Percentiles rank a stretch among this genome's conserved stretches.
These are phyloP conservation scores for Calcarisporium arbuscula DNA, from an alignment of 2,329 filamentous ascomycete species.

Conservation along the genomic window DNA sequence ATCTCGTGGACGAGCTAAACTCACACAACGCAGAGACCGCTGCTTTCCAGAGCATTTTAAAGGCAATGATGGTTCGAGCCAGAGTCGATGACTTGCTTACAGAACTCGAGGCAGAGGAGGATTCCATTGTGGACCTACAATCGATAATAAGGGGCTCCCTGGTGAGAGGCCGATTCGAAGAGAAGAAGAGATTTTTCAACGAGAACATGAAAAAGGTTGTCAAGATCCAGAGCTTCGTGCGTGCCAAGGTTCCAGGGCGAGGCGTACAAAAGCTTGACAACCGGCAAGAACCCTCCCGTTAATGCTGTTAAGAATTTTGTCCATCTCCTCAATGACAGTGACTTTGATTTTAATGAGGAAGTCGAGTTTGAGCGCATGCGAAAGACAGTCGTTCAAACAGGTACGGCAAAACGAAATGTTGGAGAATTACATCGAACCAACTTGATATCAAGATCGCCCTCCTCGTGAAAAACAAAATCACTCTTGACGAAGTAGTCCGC, in stretches of 20 bases:
- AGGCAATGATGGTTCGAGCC: slow-evolving; percentile 73
- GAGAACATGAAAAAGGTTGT: slow-evolving; percentile 99
- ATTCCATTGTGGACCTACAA: slow-evolving; percentile 68
- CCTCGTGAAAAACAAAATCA: slow-evolving; percentile 99
- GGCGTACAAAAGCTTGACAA: slow-evolving; percentile 94
- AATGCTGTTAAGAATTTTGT: slow-evolving; percentile 98
- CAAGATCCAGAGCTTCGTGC: slow-evolving; percentile 96
- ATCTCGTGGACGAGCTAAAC: slow-evolving; percentile 63
- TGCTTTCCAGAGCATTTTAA: slow-evolving; percentile 66
- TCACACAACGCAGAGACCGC: slow-evolving; percentile 61
- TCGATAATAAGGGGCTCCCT: slow-evolving; percentile 66
- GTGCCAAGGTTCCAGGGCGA: slow-evolving; percentile 93
- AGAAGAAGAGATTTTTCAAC: slow-evolving; percentile 83
- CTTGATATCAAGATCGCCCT: slow-evolving; percentile 98
- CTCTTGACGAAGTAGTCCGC: slow-evolving; percentile 91
- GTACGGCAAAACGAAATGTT: slow-evolving; percentile 95
- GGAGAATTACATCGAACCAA: slow-evolving; percentile 96
- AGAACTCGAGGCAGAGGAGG: slow-evolving; percentile 77
- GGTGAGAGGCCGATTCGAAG: slow-evolving; percentile 67
- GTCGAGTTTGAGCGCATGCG: slow-evolving; percentile 92
- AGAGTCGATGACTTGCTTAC: slow-evolving; percentile 67
- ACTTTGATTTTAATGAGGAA: slow-evolving; percentile 98
- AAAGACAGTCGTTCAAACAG: slow-evolving; percentile 94
- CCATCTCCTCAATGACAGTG: slow-evolving; percentile 93
- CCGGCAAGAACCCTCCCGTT: slow-evolving; percentile 92